Base-by-base conservation (phyloP, 2,329 filamentous ascomycete species). In the Didymella segeticola region DNA sequence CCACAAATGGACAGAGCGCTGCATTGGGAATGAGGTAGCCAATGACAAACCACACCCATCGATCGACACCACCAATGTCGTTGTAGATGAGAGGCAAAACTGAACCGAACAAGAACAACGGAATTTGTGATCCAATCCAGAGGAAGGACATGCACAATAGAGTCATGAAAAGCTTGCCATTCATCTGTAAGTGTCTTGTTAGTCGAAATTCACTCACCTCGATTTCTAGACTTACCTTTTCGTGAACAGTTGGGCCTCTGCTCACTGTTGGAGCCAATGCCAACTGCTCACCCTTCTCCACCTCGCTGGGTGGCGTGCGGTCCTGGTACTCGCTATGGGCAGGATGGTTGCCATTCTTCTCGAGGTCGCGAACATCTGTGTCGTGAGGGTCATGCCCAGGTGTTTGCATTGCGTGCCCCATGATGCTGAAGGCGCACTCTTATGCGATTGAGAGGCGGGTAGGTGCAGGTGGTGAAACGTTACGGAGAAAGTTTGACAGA, bases 1-100 rank as follows among this genome's bases (percentile, higher is more conserved):
- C 88, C 1, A 90, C 87, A 62, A 90, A 86, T 9, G 84, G 84
- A 53, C 82, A 85, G 2, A 86, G 73, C 3, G 80, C 81, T 2
- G 83, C 83, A 41, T 82, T 79, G 2, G 82, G 78, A n/a, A 86
- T 79, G 6, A 86, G 74, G 58, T 86, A 82, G 14, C 70, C 77
- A 22, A 79, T 69, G 10, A 75, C 50, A 37, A 73, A 71, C 86
- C 85, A 87, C n/a, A 84, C 77, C 80, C 82, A 87, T 57, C 81
- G 75, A 63, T 85, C 82, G 4, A 78, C 73, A 47, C 86, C 86
- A 22, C 86, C 86, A 53, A 89, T 81, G 22, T 85, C 82, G 37
- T 72, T 69, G 68, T 87, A 87, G 49, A 88, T 83, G 57, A 82
- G 78, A 0, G 70, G 69, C 12, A 71, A 64, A 10, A 78, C 71